These are phyloP conservation scores for Fermentozyma sake DNA, from an alignment of 1,139 yeast genomes.

Conservation along the genomic window DNA sequence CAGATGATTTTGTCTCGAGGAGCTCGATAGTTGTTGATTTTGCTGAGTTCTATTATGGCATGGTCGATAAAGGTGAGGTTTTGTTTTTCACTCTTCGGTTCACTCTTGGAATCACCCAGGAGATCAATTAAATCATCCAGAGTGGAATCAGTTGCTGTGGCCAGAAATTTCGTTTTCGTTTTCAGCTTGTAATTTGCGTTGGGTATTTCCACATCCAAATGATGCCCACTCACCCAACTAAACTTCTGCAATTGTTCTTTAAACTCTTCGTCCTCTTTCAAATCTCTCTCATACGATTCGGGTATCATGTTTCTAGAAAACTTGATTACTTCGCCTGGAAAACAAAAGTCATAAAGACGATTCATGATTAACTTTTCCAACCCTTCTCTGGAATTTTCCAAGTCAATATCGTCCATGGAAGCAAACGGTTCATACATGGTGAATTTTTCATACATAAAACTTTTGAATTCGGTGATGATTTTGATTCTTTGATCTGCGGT, in stretches of 20 bases:
- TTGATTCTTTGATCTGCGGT: conserved; percentile 73
- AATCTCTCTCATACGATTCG: conserved; percentile 43
- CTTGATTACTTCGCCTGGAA: conserved; percentile 66
- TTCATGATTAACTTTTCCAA: conserved; percentile 91
- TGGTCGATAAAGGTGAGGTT: conserved; percentile 60
- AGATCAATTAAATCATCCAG: conserved; percentile 23
- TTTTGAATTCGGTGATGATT: conserved; percentile 68
- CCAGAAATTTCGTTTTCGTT: too few species aligned
- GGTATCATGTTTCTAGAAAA: conserved; percentile 36
- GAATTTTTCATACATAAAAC: conserved; percentile 67
- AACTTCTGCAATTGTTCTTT: conserved; percentile 57
- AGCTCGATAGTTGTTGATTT: conserved; percentile 79
- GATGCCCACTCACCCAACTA: conserved; percentile 73
- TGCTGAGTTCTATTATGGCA: conserved; percentile 68
- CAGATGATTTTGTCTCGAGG: conserved; percentile 95
- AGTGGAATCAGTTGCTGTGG: too few species aligned
- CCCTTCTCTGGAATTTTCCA: conserved; percentile 82
- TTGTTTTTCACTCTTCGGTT: conserved; percentile 21
- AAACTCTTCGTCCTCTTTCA: conserved; percentile 56
- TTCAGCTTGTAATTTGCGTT: too few species aligned
- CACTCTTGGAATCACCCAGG: conserved; percentile 7
- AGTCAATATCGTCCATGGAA: conserved; percentile 51
- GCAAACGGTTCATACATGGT: conserved; percentile 68
- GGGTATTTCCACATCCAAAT: conserved; percentile 80
- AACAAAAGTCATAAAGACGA: conserved; percentile 70